These are phyloP conservation scores for Ustilago hordei DNA, from an alignment of 1,284 basidiomycete species.

Conservation along the genomic window DNA sequence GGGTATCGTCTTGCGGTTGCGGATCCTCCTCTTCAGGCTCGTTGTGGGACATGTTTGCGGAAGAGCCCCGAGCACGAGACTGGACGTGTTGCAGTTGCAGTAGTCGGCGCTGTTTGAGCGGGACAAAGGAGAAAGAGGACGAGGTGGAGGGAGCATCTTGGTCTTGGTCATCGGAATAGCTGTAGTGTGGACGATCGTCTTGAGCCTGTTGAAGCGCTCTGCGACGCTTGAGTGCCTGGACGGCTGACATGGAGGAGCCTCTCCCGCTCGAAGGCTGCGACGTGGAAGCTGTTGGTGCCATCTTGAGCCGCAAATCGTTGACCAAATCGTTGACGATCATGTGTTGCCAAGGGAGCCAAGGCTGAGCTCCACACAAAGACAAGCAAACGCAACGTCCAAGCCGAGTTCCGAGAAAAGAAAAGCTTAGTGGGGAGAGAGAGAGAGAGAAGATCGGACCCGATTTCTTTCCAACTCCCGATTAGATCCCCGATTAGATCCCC, in stretches of 20 bases:
- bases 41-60: neutral
- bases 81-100: slow-evolving; percentile 77
- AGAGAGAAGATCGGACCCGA: too few relatives aligned
- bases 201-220: slow-evolving; percentile 35
- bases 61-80: slow-evolving; percentile 17
- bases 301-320: neutral
- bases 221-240: slow-evolving; percentile 47
- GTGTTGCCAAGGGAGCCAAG: too few relatives aligned
- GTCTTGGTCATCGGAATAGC: slow-evolving; percentile 65
- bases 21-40: slow-evolving; percentile 26
- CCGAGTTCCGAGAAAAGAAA: slow-evolving; percentile 17
- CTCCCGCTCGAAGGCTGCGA: neutral
- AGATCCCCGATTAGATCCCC: too few relatives aligned
- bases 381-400: neutral
- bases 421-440: too few relatives aligned
- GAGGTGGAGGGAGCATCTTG: slow-evolving; percentile 74
- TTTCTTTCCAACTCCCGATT: too few relatives aligned
- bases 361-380: neutral
- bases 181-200: slow-evolving; percentile 49
- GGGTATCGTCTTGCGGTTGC: slow-evolving; percentile 73
- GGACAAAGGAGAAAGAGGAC: slow-evolving; percentile 79
- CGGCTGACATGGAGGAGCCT: slow-evolving; percentile 30
- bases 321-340: neutral
- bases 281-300: slow-evolving; percentile 32
- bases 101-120: slow-evolving; percentile 85